Base-by-base conservation (phyloP, 805 yeast species). In the Saccharomycopsis synnaedendra region DNA sequence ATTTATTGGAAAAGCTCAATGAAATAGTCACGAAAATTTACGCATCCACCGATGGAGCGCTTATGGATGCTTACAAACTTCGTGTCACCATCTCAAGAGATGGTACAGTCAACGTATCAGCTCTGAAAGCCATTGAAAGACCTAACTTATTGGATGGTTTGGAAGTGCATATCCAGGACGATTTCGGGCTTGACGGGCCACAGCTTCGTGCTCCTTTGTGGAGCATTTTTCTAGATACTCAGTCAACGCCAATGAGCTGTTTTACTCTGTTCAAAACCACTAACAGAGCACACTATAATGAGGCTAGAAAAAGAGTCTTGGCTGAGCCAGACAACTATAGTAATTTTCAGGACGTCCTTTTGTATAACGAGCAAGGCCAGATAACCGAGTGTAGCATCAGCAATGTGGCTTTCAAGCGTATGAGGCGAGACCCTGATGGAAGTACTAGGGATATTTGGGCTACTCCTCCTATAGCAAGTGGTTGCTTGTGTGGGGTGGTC, bases 181-280 rank as follows among this genome's bases (percentile, higher is more conserved):
- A 33, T 52, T 6, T 29, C 9, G 55, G 46, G 48, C 54, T 58
- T 9, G 43, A 52, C 0, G 57, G 64, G 1, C 54, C 58, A 1
- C 46, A 50, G 8, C 56, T 58, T 42, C 60, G 61, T 6, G 9
- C 10, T 8, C 41, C 41, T 19, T 49, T 62, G 0, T 88, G 84
- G 80, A 75, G 70, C 27, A 78, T 87, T 0, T 78, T 76, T 56
- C 57, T 88, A 3, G 90, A 84, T 58, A 58, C 66, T 0, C 62
- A 69, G 32, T 68, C 78, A 1, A 69, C 75, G 1, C 54, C 71
- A 41, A 72, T 77, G 1, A 76, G 94, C 2, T 85, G 85, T 1
- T 85, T 84, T 63, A 86, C 96, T 0, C 81, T 94, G 4, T 83
- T 88, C 65, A 90, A 90, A 61, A 90, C 97, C 0, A 85, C 96